These are phyloP conservation scores for Macroventuria anomochaeta DNA, from an alignment of 2,329 filamentous ascomycete species.

Conservation along the genomic window DNA sequence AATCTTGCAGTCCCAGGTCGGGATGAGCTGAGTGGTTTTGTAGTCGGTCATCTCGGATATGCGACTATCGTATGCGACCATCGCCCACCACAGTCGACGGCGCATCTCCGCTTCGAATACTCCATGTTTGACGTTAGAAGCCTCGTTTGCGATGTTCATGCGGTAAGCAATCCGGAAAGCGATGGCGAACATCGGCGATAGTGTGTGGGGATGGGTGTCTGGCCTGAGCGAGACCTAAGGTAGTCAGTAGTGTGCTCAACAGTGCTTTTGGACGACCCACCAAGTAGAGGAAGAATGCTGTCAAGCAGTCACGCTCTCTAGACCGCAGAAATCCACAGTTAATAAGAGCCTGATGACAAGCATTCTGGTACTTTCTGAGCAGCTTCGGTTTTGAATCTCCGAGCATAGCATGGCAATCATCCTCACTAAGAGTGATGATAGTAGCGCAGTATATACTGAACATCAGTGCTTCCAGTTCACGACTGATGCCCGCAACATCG, in stretches of 20 bases:
- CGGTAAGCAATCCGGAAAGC: conserved; percentile 66
- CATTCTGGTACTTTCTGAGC: conserved; percentile 64
- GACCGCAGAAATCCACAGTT: conserved; percentile 62
- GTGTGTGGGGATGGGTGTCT: conserved; percentile 52
- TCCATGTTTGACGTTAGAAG: conserved; percentile 56
- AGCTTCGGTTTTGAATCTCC: conserved; percentile 59
- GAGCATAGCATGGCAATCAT: conserved; percentile 61
- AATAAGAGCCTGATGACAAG: conserved; percentile 66
- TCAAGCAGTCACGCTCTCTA: conserved; percentile 62
- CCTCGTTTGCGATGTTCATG: conserved; percentile 67
- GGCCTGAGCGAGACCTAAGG: conserved; percentile 61
- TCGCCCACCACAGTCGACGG: conserved; percentile 67
- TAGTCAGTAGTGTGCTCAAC: not conserved
- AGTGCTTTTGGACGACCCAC: conserved; percentile 46
- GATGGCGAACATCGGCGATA: conserved; percentile 64
- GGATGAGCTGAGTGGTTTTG: conserved; percentile 56
- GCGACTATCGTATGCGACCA: conserved; percentile 64
- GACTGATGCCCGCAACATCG: conserved; percentile 60
- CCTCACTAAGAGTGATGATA: conserved; percentile 61
- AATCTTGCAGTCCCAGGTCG: conserved; percentile 55
- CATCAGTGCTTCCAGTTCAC: conserved; percentile 62
- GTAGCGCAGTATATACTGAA: conserved; percentile 45
- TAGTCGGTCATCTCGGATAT: conserved; percentile 61
- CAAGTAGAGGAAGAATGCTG: conserved; percentile 61
- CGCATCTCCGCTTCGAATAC: conserved; percentile 67